These are phyloP conservation scores for Chlamydomonas sp. DNA, from an alignment of 139 green algal genomes.

Conservation along the genomic window DNA sequence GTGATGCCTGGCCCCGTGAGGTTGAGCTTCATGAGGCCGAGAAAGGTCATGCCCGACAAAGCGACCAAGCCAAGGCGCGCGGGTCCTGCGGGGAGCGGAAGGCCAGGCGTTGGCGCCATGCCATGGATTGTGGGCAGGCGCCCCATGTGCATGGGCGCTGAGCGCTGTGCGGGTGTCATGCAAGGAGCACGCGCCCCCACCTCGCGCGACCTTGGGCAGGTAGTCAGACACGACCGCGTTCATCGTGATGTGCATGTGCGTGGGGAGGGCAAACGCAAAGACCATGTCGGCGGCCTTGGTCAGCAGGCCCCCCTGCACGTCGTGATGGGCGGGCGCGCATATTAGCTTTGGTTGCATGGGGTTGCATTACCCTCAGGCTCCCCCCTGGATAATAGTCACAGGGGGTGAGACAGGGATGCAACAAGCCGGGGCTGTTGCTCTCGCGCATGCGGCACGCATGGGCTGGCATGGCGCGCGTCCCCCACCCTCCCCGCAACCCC, in stretches of 20 bases:
- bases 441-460: too few relatives aligned
- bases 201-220: slow-evolving; percentile 35
- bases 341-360: background rate
- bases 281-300: slow-evolving; percentile 44
- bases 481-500: too few relatives aligned
- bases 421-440: background rate
- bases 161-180: background rate
- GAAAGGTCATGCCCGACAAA: slow-evolving; percentile 40
- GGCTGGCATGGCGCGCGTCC: too few relatives aligned
- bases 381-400: too few relatives aligned
- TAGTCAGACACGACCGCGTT: slow-evolving; percentile 75
- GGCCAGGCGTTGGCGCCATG: background rate
- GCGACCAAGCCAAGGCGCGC: slow-evolving; percentile 48
- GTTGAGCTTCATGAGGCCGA: slow-evolving; percentile 72
- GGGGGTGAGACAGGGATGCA: background rate
- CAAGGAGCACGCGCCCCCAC: background rate
- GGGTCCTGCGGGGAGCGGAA: slow-evolving; percentile 27
- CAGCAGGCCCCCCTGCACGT: slow-evolving; percentile 32
- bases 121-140: too few relatives aligned
- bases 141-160: too few relatives aligned
- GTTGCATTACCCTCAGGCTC: background rate
- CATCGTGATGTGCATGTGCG: slow-evolving; percentile 66
- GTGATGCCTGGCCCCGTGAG: slow-evolving; percentile 52
- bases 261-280: slow-evolving; percentile 47
- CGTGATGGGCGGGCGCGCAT: too few relatives aligned